Evolutionary conservation across 441 rosid genomes (phyloP).

Genomic region (Pelargonium myrrhifolium): DNA sequence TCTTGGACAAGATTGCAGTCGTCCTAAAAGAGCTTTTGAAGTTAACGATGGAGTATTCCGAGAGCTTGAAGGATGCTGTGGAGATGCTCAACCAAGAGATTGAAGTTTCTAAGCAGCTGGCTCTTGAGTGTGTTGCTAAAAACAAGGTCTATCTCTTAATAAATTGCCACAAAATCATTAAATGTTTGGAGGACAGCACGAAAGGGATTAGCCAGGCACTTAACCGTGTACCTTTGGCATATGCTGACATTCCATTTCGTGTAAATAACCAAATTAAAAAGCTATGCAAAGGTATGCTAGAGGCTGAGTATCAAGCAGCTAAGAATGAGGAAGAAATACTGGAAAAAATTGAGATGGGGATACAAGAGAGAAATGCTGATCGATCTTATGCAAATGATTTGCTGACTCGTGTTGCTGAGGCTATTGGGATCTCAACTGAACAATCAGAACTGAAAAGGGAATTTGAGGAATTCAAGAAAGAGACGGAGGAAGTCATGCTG

Average conservation of each 20-base stretch:
- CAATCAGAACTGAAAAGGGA: conserved; percentile 19
- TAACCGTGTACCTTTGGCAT: conserved; percentile 21
- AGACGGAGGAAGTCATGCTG: conserved; percentile 17
- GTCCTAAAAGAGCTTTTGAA: conserved; percentile 27
- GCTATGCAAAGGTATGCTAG: conserved; percentile 26
- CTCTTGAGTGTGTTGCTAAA: conserved; percentile 21
- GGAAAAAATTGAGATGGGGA: conserved; percentile 22
- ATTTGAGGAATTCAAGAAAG: conserved; percentile 28
- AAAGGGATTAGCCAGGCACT: conserved; percentile 23
- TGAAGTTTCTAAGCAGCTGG: conserved; percentile 19
- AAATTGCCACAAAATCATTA: conserved; percentile 19
- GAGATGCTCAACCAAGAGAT: conserved; percentile 23
- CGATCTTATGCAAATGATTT: conserved; percentile 24
- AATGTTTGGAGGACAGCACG: conserved; percentile 18
- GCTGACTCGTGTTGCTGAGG: conserved; percentile 23
- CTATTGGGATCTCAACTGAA: conserved; percentile 19
- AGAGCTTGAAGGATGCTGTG: conserved; percentile 22
- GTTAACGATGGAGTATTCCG: conserved; percentile 11
- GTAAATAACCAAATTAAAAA: conserved; percentile 18
- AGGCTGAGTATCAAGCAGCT: conserved; percentile 17
- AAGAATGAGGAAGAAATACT: conserved; percentile 22
- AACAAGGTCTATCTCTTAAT: conserved; percentile 26
- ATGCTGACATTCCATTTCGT: conserved; percentile 16
- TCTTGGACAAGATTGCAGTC: conserved; percentile 20
- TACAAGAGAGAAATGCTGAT: conserved; percentile 18